These are phyloP conservation scores for Paxillus rubicundulus DNA, from an alignment of 768 basidiomycete species.

Conservation along the genomic window DNA sequence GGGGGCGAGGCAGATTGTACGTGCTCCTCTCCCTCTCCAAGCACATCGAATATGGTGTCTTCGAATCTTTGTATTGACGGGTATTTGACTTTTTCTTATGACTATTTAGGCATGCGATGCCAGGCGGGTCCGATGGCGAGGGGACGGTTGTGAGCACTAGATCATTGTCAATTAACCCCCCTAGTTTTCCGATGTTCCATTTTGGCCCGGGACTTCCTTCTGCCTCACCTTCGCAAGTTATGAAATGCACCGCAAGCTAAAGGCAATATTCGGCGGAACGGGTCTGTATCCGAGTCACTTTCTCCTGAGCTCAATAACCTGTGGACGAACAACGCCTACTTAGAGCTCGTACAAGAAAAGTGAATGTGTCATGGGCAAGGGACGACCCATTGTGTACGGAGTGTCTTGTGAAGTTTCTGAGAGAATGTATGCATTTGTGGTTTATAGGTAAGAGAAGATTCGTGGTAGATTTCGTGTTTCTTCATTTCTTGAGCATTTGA, in stretches of 20 bases:
- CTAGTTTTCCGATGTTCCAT: not conserved
- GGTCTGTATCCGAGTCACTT: not conserved
- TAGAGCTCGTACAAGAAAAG: not conserved
- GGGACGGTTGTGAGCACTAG: conserved; percentile 12
- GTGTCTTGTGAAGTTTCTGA: conserved; percentile 23
- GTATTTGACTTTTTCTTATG: too few species aligned
- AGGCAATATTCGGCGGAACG: not conserved
- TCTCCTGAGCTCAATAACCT: not conserved
- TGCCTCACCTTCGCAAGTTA: not conserved
- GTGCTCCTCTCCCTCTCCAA: not conserved
- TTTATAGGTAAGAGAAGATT: conserved; percentile 21
- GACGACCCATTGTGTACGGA: conserved; percentile 27
- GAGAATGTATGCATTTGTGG: conserved; percentile 29
- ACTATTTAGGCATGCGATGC: conserved; percentile 9
- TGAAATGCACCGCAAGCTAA: not conserved
- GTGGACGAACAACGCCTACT: not conserved
- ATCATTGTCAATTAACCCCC: not conserved
- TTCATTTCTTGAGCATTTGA: not conserved
- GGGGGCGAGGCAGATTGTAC: conserved; percentile 22
- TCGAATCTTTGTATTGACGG: too few species aligned
- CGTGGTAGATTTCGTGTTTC: not conserved
- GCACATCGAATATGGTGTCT: not conserved
- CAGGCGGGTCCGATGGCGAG: conserved; percentile 16
- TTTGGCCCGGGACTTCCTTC: conserved; percentile 7
- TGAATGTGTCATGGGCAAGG: conserved; percentile 16